Evolutionary conservation across 2,329 filamentous ascomycete species (phyloP).

Genomic region (Calonectria pseudoreteaudii): DNA sequence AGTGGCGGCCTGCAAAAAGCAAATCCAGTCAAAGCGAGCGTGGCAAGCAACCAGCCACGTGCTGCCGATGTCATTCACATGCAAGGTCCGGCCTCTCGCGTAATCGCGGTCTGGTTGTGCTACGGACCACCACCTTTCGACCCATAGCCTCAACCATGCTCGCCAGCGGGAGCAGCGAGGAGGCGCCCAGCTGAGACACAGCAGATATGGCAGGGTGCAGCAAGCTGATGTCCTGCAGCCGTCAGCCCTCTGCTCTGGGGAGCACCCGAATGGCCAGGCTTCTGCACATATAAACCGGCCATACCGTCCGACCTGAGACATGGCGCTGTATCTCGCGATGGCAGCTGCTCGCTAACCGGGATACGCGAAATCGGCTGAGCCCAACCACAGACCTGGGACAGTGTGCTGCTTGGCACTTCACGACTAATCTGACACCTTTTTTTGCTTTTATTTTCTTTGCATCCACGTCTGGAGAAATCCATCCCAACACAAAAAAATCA

Average conservation of each 20-base stretch:
- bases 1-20: not conserved
- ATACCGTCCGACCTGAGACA: not conserved
- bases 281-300: not conserved
- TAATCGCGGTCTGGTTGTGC: not conserved
- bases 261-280: not conserved
- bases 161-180: not conserved
- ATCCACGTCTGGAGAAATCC: no score
- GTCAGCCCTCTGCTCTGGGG: not conserved
- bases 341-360: not conserved
- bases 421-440: not conserved
- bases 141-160: not conserved
- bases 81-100: not conserved
- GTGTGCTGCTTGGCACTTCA: not conserved
- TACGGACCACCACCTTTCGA: no score
- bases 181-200: not conserved
- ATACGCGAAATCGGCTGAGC: not conserved
- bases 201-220: not conserved
- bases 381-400: not conserved
- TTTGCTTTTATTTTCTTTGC: not conserved
- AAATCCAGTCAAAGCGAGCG: not conserved
- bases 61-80: not conserved
- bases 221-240: not conserved
- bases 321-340: not conserved
- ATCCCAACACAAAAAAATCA: not conserved
- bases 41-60: not conserved